These are phyloP conservation scores for Hypoxylon sp. DNA, from an alignment of 2,329 filamentous ascomycete genomes.

Conservation along the genomic window DNA sequence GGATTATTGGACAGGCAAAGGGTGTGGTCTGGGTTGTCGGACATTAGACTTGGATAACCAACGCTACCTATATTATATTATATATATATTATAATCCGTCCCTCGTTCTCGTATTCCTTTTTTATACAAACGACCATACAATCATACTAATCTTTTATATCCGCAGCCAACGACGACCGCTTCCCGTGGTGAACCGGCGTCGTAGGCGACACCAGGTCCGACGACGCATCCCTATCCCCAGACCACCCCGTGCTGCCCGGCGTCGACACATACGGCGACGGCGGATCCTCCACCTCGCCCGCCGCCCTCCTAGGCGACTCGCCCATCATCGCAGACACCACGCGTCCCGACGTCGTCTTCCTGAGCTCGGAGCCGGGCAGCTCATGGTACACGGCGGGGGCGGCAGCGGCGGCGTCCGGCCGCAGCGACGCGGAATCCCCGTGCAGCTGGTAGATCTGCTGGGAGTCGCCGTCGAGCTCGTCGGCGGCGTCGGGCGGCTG, in stretches of 20 bases:
- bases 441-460: constrained; percentile 31
- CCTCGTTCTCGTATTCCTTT: background rate
- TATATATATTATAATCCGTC: background rate
- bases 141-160: background rate
- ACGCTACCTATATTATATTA: background rate
- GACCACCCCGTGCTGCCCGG: constrained; percentile 35
- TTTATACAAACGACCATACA: too few relatives aligned
- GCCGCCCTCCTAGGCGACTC: constrained; percentile 19
- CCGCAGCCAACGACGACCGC: background rate
- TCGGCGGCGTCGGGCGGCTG: constrained; percentile 14
- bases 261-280: constrained; percentile 42
- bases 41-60: too few relatives aligned
- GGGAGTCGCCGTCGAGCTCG: constrained; percentile 35
- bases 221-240: constrained; percentile 34
- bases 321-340: constrained; percentile 23
- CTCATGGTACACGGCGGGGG: constrained; percentile 41
- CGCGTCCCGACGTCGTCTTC: constrained; percentile 12
- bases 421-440: constrained; percentile 17
- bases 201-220: constrained; percentile 41
- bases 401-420: constrained; percentile 24
- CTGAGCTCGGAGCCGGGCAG: constrained; percentile 36
- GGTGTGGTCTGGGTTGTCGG: too few relatives aligned
- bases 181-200: constrained; percentile 27
- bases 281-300: constrained; percentile 32
- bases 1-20: background rate